Evolutionary conservation across 2,329 filamentous ascomycete genomes (phyloP).

Genomic region (Trichoderma koningiopsis): DNA sequence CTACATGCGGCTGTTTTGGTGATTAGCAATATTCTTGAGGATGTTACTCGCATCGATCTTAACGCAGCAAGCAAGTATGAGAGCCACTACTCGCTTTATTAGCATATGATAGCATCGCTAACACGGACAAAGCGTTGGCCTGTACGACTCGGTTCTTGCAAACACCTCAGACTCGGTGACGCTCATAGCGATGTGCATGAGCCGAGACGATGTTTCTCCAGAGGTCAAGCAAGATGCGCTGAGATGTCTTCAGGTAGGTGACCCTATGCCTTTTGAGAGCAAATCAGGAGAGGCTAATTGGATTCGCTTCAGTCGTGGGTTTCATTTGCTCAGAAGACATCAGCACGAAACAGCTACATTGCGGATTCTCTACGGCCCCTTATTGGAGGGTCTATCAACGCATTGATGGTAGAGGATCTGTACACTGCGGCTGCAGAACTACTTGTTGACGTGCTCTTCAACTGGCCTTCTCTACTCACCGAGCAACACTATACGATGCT

Average conservation of each 20-base stretch:
- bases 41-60: slow-evolving; percentile 60
- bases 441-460: slow-evolving; percentile 65
- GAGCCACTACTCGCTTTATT: slow-evolving; percentile 28
- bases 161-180: slow-evolving; percentile 45
- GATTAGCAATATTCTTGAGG: slow-evolving; percentile 43
- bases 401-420: slow-evolving; percentile 59
- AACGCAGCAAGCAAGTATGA: slow-evolving; percentile 59
- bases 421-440: slow-evolving; percentile 65
- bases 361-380: slow-evolving; percentile 62
- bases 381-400: slow-evolving; percentile 61
- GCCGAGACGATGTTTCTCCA: slow-evolving; percentile 32
- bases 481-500: slow-evolving; percentile 60
- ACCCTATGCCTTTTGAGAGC: slow-evolving; percentile 32
- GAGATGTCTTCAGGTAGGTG: slow-evolving; percentile 60
- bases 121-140: slow-evolving; percentile 37
- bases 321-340: slow-evolving; percentile 68
- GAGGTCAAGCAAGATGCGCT: slow-evolving; percentile 57
- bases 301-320: slow-evolving; percentile 65
- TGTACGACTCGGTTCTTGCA: slow-evolving; percentile 45
- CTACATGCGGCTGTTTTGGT: slow-evolving; percentile 67
- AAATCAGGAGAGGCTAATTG: slow-evolving; percentile 28
- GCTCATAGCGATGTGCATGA: slow-evolving; percentile 46
- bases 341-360: slow-evolving; percentile 58
- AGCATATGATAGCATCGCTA: slow-evolving; percentile 31
- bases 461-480: slow-evolving; percentile 65